phyloP scores from a whole-genome alignment of 1,284 basidiomycete genomes.

The Cryptococcus sp. region DNA sequence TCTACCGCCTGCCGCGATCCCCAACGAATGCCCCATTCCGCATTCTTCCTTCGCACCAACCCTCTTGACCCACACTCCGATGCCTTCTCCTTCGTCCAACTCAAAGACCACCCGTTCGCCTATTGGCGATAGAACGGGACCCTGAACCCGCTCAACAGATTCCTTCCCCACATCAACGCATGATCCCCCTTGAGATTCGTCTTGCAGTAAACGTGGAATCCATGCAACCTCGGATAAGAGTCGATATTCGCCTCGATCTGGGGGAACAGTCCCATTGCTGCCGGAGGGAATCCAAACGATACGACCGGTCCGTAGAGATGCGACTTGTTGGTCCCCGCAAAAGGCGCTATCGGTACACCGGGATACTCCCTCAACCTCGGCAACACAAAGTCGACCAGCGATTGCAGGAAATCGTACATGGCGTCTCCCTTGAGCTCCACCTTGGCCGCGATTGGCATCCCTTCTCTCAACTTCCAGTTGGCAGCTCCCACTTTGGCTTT shows the following conservation, averaged over 20 bases:
- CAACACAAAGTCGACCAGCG: conserved; percentile 86
- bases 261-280: conserved; percentile 87
- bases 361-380: conserved; percentile 86
- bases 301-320: conserved; percentile 81
- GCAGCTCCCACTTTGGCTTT: conserved; percentile 72
- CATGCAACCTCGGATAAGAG: conserved; percentile 72
- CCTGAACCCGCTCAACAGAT: conserved; percentile 80
- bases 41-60: too few species aligned
- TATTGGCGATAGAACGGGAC: conserved; percentile 62
- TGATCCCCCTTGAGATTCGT: conserved; percentile 76
- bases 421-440: conserved; percentile 81
- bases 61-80: too few species aligned
- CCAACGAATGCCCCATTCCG: too few species aligned
- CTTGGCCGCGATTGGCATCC: conserved; percentile 78
- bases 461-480: conserved; percentile 75
- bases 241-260: conserved; percentile 90
- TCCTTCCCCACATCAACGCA: conserved; percentile 77
- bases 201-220: conserved; percentile 86
- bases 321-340: conserved; percentile 50
- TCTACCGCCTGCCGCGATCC: too few species aligned
- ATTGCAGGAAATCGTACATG: conserved; percentile 90
- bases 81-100: too few species aligned
- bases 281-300: conserved; percentile 74
- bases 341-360: conserved; percentile 68
- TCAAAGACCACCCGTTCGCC: not conserved